Conservation (phyloP, 495 filamentous ascomycete genomes). For the Aspergillus egyptiacus region DNA sequence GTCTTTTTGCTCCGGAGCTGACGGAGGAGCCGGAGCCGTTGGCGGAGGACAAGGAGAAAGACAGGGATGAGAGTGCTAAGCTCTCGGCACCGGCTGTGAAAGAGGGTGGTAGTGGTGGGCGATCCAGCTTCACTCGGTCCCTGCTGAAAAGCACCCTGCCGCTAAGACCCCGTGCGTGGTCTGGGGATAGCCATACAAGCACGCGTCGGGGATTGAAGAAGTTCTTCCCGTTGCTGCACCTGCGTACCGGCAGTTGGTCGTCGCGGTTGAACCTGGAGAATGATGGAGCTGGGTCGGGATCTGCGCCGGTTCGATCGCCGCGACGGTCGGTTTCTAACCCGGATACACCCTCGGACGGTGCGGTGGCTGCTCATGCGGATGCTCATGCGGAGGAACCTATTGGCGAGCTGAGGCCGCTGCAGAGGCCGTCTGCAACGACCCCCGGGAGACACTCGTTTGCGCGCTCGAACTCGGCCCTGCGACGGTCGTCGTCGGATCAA, state of each 20-base stretch:
- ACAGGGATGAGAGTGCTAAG: background rate
- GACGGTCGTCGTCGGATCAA: conserved; percentile 66
- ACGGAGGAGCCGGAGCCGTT: conserved; percentile 31
- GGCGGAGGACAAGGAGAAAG: background rate
- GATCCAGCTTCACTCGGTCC: conserved; percentile 37
- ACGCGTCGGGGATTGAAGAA: conserved; percentile 25
- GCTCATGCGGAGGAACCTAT: conserved; percentile 17
- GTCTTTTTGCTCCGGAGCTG: conserved; percentile 29
- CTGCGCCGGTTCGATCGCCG: conserved; percentile 4
- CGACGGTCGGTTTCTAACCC: conserved; percentile 9
- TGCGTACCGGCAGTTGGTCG: conserved; percentile 20
- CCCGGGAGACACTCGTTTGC: conserved; percentile 34
- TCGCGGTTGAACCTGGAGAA: conserved; percentile 15
- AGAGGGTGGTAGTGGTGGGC: conserved; percentile 17
- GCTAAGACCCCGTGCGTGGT: conserved; percentile 37
- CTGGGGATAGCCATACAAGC: conserved; percentile 26
- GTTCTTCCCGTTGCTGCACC: conserved; percentile 45
- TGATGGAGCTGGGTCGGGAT: background rate
- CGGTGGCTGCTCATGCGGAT: conserved; percentile 1
- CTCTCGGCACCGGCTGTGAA: background rate
- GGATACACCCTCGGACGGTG: background rate
- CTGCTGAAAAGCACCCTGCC: conserved; percentile 36
- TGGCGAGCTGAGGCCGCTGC: conserved; percentile 27
- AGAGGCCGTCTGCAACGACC: conserved; percentile 18
- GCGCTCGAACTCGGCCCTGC: conserved; percentile 37